A percentile compares a stretch with the other conserved stretches of the same genome.
Evolutionary conservation across 2,329 filamentous ascomycete genomes (phyloP).

Genomic region (Aspergillus phoenicis): DNA sequence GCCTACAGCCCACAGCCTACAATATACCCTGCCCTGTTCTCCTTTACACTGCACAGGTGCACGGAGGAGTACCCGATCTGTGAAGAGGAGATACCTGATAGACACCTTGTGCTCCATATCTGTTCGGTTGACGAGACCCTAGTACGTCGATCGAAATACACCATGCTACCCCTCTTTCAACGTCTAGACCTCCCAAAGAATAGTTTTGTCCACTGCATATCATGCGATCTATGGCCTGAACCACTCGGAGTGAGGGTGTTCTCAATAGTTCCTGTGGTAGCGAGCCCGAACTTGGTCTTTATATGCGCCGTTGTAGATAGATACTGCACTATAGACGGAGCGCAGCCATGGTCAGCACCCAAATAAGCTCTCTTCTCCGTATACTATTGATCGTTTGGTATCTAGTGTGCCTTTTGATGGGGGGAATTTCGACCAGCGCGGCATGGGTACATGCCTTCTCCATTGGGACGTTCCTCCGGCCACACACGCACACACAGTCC

Average conservation of each 20-base stretch:
- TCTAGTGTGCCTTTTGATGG: not conserved
- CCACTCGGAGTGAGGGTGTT: not conserved
- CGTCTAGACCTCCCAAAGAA: not conserved
- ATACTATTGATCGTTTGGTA: not conserved
- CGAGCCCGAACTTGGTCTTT: not conserved
- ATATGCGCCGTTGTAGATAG: not conserved
- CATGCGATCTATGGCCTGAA: not conserved
- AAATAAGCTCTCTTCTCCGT: not conserved
- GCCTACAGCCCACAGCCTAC: not conserved
- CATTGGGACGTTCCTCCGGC: not conserved
- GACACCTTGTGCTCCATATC: not conserved
- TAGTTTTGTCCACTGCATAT: not conserved
- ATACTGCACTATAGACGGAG: not conserved
- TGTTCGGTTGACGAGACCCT: constrained; percentile 1
- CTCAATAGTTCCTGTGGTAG: not conserved
- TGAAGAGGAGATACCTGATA: not conserved
- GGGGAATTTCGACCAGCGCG: not conserved
- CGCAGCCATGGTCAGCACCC: not conserved
- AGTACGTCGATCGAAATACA: not conserved
- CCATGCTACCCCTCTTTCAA: not conserved
- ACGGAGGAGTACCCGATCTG: not conserved
- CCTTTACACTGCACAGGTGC: not conserved
- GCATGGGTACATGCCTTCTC: not conserved
- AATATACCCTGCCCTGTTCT: not conserved
- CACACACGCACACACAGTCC: not conserved